phyloP scores from a whole-genome alignment of 139 green algal genomes.

The Bryopsis sp. region DNA sequence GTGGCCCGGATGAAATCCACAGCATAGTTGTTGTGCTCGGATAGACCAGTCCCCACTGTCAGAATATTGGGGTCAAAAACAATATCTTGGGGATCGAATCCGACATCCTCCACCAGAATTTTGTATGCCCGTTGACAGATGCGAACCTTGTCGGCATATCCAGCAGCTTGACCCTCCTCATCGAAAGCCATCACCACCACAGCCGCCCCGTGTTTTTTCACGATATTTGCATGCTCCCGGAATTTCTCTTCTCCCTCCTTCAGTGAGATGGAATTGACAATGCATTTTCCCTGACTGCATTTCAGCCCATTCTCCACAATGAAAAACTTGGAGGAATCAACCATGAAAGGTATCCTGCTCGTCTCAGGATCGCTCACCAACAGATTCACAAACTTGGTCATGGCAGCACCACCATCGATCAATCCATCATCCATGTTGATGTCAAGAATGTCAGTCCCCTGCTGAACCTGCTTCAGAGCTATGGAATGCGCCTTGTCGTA shows the following conservation, averaged over 20 bases:
- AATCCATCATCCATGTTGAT: conserved; percentile 99
- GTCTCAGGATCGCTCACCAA: conserved; percentile 91
- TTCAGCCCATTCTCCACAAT: conserved; percentile 97
- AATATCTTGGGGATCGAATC: conserved; percentile 93
- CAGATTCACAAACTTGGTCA: conserved; percentile 96
- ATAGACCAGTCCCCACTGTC: conserved; percentile 89
- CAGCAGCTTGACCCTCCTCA: conserved; percentile 70
- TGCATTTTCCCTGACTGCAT: conserved; percentile 94
- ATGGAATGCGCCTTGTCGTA: conserved; percentile 93
- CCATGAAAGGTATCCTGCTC: conserved; percentile 94
- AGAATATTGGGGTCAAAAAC: conserved; percentile 99
- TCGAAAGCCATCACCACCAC: conserved; percentile 99
- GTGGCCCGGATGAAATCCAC: conserved; percentile 95
- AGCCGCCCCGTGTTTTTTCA: conserved; percentile 83
- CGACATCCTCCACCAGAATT: conserved; percentile 92
- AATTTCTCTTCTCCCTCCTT: conserved; percentile 97
- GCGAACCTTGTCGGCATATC: conserved; percentile 62
- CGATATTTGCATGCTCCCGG: conserved; percentile 60
- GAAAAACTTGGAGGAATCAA: conserved; percentile 94
- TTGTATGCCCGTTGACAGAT: conserved; percentile 92
- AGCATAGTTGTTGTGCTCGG: conserved; percentile 99
- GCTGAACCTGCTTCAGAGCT: conserved; percentile 78
- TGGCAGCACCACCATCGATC: conserved; percentile 88
- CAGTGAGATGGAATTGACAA: conserved; percentile 96
- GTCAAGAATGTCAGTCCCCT: conserved; percentile 88